Evolutionary conservation across 495 filamentous ascomycete species (phyloP), one percentile per base, ranked within the genome.

Genomic region (Aspergillus sclerotioniger): DNA sequence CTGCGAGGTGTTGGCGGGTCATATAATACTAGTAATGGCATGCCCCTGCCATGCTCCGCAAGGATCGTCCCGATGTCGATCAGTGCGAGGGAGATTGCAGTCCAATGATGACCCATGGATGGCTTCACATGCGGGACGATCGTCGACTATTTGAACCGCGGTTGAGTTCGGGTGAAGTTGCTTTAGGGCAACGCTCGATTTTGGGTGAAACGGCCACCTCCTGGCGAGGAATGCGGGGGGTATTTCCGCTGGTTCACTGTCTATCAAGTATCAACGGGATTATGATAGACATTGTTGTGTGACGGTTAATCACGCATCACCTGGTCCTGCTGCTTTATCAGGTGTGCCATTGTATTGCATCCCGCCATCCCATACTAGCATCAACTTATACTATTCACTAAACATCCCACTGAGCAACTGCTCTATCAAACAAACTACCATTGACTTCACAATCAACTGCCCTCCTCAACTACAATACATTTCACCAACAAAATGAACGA

Each of bases 121-220:
- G 13, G 13, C 31, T 60, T 62, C 61, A 64, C 61, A 64, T 67
- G 61, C 51, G 31, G 52, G 41, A 56, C 46, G 62, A 61, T 59
- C 58, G 32, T 55, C 17, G 45, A 63, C 54, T 57, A 56, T 58
- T 52, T 55, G 28, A 57, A 56, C 61, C 61, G 61, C 57, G 57
- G 61, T 60, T 56, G 46, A 46, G 25, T 25, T 25, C 25, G 25
- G 25, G 25, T 25, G 25, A 33, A 17, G 17, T 16, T 21, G 28
- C 21, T 16, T 50, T 50, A 50, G 47, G 47, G 47, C 47, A 50
- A 50, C 47, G 28, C 47, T 50, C 47, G 31, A 28, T 50, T 50
- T 50, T 50, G 47, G 25, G 47, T 31, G 41, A 43, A 43, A 43
- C 16, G 46, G 29, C 35, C 48, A 46, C 48, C 41, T 45, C 28